phyloP scores from a whole-genome alignment of 805 yeast species.

The Wickerhamiella bombiphila region DNA sequence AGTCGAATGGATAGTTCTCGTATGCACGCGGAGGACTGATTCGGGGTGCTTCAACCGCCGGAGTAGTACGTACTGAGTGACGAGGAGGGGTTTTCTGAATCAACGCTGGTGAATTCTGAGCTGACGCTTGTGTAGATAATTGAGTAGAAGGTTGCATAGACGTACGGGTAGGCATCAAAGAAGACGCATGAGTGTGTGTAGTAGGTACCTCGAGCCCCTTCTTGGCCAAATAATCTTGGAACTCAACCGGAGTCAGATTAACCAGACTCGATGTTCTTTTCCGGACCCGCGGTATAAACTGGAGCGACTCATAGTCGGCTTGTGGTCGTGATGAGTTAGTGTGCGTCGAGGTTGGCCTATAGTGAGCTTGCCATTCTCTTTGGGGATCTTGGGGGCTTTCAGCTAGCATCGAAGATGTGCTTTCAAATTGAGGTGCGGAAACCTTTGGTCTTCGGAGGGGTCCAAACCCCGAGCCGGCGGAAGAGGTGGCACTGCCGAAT shows the following conservation, averaged over 20 bases:
- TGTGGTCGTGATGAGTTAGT: not conserved
- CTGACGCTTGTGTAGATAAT: too few species aligned
- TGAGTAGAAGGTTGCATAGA: too few species aligned
- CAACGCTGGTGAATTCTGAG: too few species aligned
- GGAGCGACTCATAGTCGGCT: not conserved
- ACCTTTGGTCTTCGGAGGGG: not conserved
- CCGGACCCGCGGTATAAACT: not conserved
- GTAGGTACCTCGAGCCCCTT: too few species aligned
- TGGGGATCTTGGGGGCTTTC: not conserved
- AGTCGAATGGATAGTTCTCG: too few species aligned
- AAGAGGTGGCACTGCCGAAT: too few species aligned
- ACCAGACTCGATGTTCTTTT: not conserved
- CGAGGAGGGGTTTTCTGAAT: too few species aligned
- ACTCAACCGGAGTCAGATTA: not conserved
- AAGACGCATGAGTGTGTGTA: too few species aligned
- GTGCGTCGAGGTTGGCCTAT: not conserved
- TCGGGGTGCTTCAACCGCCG: too few species aligned
- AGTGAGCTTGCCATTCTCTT: not conserved
- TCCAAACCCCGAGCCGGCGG: not conserved
- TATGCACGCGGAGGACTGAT: too few species aligned
- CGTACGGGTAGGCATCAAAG: too few species aligned
- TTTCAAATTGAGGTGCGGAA: not conserved
- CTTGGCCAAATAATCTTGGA: not conserved
- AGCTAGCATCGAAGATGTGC: constrained; percentile 1
- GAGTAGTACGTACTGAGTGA: too few species aligned